Conservation (phyloP, 2,329 filamentous ascomycete genomes). For the Fusarium sp. region DNA sequence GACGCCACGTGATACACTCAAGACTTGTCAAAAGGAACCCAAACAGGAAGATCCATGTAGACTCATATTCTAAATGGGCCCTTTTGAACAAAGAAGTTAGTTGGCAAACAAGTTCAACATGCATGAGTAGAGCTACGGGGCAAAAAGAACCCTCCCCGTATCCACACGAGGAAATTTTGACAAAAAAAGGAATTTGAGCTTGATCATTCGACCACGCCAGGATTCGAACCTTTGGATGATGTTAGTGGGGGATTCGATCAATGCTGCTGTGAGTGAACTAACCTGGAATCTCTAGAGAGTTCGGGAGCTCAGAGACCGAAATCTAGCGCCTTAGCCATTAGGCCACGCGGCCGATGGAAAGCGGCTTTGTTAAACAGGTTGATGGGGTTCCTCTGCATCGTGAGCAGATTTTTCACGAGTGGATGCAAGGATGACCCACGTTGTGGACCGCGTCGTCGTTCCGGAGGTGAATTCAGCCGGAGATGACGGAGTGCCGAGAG, state of each 20-base stretch:
- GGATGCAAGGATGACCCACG: not conserved
- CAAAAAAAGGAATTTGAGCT: not conserved
- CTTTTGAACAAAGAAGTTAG: not conserved
- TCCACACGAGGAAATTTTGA: not conserved
- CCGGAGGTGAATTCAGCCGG: not conserved
- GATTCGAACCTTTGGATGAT: conserved; percentile 20
- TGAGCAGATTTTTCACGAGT: not conserved
- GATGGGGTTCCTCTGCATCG: not conserved
- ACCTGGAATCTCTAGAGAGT: conserved; percentile 35
- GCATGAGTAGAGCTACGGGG: not conserved
- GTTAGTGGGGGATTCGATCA: not conserved
- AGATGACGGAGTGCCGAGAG: not conserved
- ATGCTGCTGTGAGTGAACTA: not conserved
- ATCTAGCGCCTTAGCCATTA: conserved; percentile 36
- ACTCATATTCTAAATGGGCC: not conserved
- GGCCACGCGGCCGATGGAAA: conserved; percentile 24
- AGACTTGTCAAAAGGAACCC: not conserved
- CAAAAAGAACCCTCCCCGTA: not conserved
- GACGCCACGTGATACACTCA: not conserved
- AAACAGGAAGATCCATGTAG: not conserved
- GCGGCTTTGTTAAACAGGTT: not conserved
- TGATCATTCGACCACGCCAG: conserved; percentile 27
- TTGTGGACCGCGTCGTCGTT: not conserved
- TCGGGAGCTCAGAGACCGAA: conserved; percentile 25
- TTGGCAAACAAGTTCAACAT: not conserved